Evolutionary conservation across 139 green algal species (phyloP).

Genomic region (Choricystis sp.): DNA sequence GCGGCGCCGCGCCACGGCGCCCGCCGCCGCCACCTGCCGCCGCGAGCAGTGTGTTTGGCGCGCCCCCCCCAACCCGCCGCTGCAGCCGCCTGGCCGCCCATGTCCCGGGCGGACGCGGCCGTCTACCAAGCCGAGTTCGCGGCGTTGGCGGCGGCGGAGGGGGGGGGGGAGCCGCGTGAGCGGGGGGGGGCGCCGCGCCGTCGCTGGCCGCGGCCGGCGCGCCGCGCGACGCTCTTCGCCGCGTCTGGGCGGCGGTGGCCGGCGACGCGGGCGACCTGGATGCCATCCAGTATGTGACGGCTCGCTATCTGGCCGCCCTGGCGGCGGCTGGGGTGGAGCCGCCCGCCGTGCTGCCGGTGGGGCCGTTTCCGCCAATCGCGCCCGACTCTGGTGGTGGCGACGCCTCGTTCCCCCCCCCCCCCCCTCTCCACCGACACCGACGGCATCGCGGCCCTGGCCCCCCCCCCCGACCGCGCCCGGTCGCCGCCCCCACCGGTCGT

Average conservation of each 20-base stretch:
- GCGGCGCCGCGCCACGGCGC: too few species aligned
- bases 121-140: constrained; percentile 45
- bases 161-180: constrained; percentile 38
- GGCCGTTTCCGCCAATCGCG: constrained; percentile 40
- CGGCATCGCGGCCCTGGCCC: neutral
- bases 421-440: neutral
- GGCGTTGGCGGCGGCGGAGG: constrained; percentile 46
- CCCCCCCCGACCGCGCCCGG: too few species aligned
- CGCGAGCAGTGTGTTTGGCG: too few species aligned
- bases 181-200: constrained; percentile 25
- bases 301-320: constrained; percentile 63
- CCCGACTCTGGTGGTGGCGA: constrained; percentile 13
- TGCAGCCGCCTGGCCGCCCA: constrained; percentile 21
- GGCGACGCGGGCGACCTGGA: constrained; percentile 38
- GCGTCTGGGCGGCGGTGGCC: constrained; percentile 50
- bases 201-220: constrained; percentile 21
- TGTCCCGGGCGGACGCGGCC: constrained; percentile 27
- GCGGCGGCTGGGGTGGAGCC: constrained; percentile 24
- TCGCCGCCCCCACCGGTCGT: too few species aligned
- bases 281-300: constrained; percentile 44
- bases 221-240: constrained; percentile 45
- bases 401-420: neutral
- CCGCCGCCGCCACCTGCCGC: too few species aligned
- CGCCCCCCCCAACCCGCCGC: too few species aligned
- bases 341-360: constrained; percentile 23